These are phyloP conservation scores for Kickxella alabastrina DNA, from an alignment of 192 early-diverging fungal species.

Conservation along the genomic window DNA sequence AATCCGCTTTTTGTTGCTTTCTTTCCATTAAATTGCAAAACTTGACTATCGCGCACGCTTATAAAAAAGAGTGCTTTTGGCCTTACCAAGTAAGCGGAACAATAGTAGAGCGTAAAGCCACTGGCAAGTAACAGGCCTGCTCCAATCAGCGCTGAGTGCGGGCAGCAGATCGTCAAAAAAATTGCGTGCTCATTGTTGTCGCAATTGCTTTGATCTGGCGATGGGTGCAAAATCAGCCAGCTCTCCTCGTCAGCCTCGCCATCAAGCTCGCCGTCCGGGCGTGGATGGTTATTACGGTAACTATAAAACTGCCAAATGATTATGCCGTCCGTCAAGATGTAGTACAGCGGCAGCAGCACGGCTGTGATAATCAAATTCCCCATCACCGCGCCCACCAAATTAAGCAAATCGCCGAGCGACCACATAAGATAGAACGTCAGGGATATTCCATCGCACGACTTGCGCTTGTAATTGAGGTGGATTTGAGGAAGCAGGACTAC, in stretches of 20 bases:
- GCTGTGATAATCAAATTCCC: slow-evolving; percentile 65
- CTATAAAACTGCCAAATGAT: slow-evolving; percentile 64
- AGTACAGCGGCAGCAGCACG: slow-evolving; percentile 66
- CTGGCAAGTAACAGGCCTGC: not conserved
- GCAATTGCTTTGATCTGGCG: not conserved
- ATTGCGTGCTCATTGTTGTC: too few relatives aligned
- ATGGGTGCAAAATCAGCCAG: not conserved
- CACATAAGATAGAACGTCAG: slow-evolving; percentile 70
- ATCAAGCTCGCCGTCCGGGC: not conserved
- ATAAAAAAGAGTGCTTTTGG: not conserved
- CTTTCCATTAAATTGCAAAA: not conserved
- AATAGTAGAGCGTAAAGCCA: slow-evolving; percentile 3
- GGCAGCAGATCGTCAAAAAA: too few relatives aligned
- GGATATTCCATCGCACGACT: slow-evolving; percentile 72
- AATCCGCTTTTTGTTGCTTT: too few relatives aligned
- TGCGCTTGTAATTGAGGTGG: slow-evolving; percentile 67
- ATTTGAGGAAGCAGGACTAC: slow-evolving; percentile 77
- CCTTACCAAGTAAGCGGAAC: slow-evolving; percentile 2
- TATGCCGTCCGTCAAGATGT: slow-evolving; percentile 62
- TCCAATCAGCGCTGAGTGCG: not conserved
- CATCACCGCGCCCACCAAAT: slow-evolving; percentile 62
- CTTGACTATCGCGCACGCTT: not conserved
- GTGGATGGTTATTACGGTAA: slow-evolving; percentile 41
- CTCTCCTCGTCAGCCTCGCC: slow-evolving; percentile 8
- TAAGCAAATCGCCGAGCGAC: slow-evolving; percentile 74